Evolutionary conservation across 2,329 filamentous ascomycete genomes (phyloP).

Genomic region (Botrytis porri): DNA sequence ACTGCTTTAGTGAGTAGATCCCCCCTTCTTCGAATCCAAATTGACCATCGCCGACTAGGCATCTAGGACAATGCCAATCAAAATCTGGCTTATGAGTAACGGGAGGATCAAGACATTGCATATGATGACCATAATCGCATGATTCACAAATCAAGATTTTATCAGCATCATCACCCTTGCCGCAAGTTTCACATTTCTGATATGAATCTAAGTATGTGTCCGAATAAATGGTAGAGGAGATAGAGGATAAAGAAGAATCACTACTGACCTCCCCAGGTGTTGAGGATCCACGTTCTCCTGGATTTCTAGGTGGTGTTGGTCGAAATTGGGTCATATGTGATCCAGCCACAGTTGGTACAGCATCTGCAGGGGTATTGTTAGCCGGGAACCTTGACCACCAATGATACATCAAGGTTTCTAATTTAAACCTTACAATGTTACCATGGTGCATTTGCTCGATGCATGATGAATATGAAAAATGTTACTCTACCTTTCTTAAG

Average conservation of each 20-base stretch:
- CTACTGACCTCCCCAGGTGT: conserved; percentile 53
- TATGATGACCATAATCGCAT: conserved; percentile 87
- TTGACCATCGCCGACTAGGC: conserved; percentile 91
- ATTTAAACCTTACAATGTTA: conserved; percentile 16
- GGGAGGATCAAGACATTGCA: conserved; percentile 82
- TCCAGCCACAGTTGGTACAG: conserved; percentile 81
- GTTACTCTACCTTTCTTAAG: conserved; percentile 72
- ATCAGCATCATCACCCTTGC: conserved; percentile 68
- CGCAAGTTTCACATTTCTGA: conserved; percentile 82
- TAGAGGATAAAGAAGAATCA: conserved; percentile 49
- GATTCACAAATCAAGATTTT: conserved; percentile 82
- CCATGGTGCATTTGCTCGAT: conserved; percentile 9
- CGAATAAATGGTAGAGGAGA: not conserved
- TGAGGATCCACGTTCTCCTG: conserved; percentile 44
- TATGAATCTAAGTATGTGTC: conserved; percentile 35
- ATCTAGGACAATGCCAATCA: conserved; percentile 96
- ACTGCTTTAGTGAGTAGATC: conserved; percentile 90
- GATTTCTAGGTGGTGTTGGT: conserved; percentile 68
- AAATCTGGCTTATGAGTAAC: conserved; percentile 72
- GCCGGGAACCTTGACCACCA: conserved; percentile 33
- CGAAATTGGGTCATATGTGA: conserved; percentile 96
- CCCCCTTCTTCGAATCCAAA: conserved; percentile 98
- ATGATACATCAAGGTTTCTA: conserved; percentile 25
- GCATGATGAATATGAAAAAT: conserved; percentile 11
- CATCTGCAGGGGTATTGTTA: conserved; percentile 48